Conservation (phyloP, 2,329 filamentous ascomycete genomes). For the Aspergillus floridensis region DNA sequence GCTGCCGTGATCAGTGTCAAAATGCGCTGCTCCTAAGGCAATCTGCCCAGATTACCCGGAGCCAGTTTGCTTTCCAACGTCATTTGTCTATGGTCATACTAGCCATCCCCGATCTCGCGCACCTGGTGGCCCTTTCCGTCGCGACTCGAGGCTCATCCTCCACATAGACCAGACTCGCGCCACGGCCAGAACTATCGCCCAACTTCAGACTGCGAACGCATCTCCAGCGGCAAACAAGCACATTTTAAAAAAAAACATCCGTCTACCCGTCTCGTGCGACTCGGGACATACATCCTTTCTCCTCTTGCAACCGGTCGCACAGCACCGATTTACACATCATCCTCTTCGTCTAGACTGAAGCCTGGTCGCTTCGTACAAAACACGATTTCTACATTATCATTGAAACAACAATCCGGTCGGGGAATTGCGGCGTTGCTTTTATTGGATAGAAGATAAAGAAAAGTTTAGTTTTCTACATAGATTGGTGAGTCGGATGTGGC, state of each 20-base stretch:
- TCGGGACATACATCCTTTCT: slow-evolving; percentile 8
- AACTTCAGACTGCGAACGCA: background rate
- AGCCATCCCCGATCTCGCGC: slow-evolving; percentile 26
- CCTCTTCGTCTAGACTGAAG: slow-evolving; percentile 22
- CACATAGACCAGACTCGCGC: slow-evolving; percentile 10
- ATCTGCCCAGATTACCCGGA: slow-evolving; percentile 22
- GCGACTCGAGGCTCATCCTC: slow-evolving; percentile 12
- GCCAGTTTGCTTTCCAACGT: slow-evolving; percentile 31
- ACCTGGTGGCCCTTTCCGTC: slow-evolving; percentile 9
- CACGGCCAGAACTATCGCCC: background rate
- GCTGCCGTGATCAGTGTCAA: slow-evolving; percentile 16
- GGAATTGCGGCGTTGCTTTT: slow-evolving; percentile 25
- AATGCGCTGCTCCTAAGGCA: slow-evolving; percentile 31
- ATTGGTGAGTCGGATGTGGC: slow-evolving; percentile 30
- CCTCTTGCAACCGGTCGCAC: slow-evolving; percentile 17
- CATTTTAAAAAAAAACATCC: background rate
- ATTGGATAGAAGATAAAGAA: slow-evolving; percentile 29
- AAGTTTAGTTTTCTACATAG: slow-evolving; percentile 26
- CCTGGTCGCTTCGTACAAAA: slow-evolving; percentile 28
- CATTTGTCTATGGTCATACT: slow-evolving; percentile 33
- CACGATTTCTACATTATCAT: slow-evolving; percentile 10
- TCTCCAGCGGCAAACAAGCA: background rate
- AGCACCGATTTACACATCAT: slow-evolving; percentile 12
- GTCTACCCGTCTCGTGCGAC: background rate
- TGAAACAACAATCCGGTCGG: slow-evolving; percentile 19